Evolutionary conservation across 345 rosid genomes (phyloP).

Genomic region (Litchi chinensis): DNA sequence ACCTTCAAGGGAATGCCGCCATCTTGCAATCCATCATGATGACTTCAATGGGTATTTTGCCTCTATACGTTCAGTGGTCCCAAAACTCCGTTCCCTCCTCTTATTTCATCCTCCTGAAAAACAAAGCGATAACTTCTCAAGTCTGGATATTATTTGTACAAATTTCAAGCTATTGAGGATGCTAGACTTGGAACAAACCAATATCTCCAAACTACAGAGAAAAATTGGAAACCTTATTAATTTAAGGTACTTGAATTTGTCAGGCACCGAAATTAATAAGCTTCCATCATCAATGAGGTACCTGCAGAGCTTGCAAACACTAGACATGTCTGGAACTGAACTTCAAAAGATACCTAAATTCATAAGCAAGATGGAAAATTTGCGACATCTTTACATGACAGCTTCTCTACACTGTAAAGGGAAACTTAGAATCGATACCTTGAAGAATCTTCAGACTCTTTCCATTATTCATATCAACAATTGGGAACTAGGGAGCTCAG

Average conservation of each 20-base stretch:
- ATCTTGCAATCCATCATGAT: slow-evolving; percentile 3
- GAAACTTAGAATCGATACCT: slow-evolving; percentile 24
- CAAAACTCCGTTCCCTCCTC: slow-evolving; percentile 15
- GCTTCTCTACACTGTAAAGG: slow-evolving; percentile 11
- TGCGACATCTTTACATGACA: slow-evolving; percentile 3
- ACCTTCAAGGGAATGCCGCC: slow-evolving; percentile 11
- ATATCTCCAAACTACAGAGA: slow-evolving; percentile 15
- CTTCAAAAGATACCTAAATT: slow-evolving; percentile 22
- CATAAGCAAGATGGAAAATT: slow-evolving; percentile 16
- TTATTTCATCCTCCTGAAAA: slow-evolving; percentile 3
- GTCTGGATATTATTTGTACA: slow-evolving; percentile 10
- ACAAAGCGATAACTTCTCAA: too few relatives aligned
- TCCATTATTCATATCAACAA: too few relatives aligned
- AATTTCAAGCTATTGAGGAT: slow-evolving; percentile 20
- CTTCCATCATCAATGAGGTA: slow-evolving; percentile 25
- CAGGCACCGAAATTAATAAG: slow-evolving; percentile 19
- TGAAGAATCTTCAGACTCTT: slow-evolving; percentile 22
- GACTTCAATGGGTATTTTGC: neutral
- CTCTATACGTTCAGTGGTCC: neutral
- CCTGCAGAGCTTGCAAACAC: slow-evolving; percentile 22
- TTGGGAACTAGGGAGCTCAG: too few relatives aligned
- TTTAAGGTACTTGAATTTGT: slow-evolving; percentile 29
- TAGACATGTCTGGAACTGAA: slow-evolving; percentile 26
- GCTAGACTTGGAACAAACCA: slow-evolving; percentile 28
- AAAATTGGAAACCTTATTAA: slow-evolving; percentile 23